A percentile compares a stretch with the other conserved stretches of the same genome.
phyloP scores from a whole-genome alignment of 2,329 filamentous ascomycete genomes.

The Botrytis cinerea region DNA sequence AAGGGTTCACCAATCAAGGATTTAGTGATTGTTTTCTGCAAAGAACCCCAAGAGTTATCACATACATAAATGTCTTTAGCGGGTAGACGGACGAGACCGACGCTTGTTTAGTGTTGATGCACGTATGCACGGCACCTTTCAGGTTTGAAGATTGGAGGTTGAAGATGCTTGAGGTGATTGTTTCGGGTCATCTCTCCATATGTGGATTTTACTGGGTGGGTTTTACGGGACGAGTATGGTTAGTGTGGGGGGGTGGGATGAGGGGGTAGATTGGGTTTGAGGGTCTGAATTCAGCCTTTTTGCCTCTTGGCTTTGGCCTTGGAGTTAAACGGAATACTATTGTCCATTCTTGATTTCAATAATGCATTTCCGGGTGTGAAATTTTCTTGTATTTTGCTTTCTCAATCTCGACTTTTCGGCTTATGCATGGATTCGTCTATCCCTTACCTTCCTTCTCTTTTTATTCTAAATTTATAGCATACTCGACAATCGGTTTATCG shows the following conservation, averaged over 20 bases:
- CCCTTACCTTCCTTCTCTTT: not conserved
- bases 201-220: not conserved
- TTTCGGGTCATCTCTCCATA: not conserved
- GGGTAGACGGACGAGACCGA: not conserved
- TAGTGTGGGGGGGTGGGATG: not conserved
- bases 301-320: not conserved
- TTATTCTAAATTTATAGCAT: not conserved
- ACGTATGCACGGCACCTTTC: conserved; percentile 11
- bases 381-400: not conserved
- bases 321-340: not conserved
- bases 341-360: not conserved
- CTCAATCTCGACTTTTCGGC: not conserved
- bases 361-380: not conserved
- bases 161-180: not conserved
- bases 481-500: not conserved
- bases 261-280: not conserved
- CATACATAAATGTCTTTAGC: not conserved
- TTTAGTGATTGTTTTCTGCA: conserved; percentile 1
- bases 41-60: not conserved
- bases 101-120: conserved; percentile 7
- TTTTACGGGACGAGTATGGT: not conserved
- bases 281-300: not conserved
- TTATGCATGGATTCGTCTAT: not conserved
- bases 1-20: not conserved
- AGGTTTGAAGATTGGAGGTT: not conserved